Base-by-base conservation (phyloP, 176 grass and related monocot species). In the Thinopyrum elongatum region DNA sequence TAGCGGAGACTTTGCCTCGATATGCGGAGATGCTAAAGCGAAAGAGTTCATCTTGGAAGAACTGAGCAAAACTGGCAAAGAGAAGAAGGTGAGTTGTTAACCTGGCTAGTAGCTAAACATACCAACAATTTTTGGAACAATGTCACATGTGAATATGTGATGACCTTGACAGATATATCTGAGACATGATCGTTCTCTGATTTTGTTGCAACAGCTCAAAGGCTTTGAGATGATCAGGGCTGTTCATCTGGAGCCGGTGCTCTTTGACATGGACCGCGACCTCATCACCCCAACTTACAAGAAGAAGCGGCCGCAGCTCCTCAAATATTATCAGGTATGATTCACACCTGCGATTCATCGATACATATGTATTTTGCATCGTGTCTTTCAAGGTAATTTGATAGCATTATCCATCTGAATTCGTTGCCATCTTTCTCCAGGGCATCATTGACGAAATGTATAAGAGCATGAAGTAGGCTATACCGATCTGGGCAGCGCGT, bases 241-340 rank as follows among this genome's bases (percentile, higher is more conserved):
- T 34, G 81, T 98, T 90, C 93, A 98, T 87, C 93, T 98, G 4
- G 95, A 98, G 47, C 91, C 93, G 0, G 85, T 70, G 60, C 95
- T 86, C 22, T 95, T 98, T 73, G 95, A 98, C 62, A 87, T 98
- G 83, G 95, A 98, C 30, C 95, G 93, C 6, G 95, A 98, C 80
- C 83, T 98, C 12, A 90, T 98, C 19, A 98, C 93, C 62, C 95
- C 95, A 6, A 98, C 95, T 12, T 98, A 94, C 89, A 98, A 98
- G 86, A 98, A 98, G 91, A 98, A 98, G 73, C 85, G 95, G 49
- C 93, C 91, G 13, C 95, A 98, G 80, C 74, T 95, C 77, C 84
- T 94, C 8, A 98, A 98, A 87, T 79, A 94, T 85, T 98, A 98
- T 29, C 89, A 98, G 95, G 95, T 95, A 89, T 1, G 92, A 90